phyloP scores from a whole-genome alignment of 1,284 basidiomycete genomes.

The Rhodotorula sp. region DNA sequence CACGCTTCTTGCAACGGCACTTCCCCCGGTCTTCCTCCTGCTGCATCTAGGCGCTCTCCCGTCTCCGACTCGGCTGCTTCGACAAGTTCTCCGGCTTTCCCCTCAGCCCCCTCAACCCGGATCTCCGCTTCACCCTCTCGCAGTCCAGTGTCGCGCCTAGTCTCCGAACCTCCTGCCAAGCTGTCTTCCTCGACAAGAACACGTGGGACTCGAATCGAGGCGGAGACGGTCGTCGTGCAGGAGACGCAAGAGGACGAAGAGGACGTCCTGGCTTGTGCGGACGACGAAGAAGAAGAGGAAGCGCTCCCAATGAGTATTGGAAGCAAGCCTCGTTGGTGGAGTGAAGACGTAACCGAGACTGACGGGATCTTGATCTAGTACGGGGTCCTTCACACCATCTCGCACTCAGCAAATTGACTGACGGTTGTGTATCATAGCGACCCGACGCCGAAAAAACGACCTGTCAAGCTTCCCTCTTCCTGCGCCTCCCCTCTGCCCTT shows the following conservation, averaged over 20 bases:
- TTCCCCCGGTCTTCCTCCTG: too few relatives aligned
- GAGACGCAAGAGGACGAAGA: constrained; percentile 9
- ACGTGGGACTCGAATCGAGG: background rate
- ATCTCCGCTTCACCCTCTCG: background rate
- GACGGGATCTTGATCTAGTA: constrained; percentile 35
- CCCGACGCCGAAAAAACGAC: constrained; percentile 33
- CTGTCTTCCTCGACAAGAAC: background rate
- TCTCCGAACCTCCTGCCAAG: too few relatives aligned
- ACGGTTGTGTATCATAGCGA: constrained; percentile 5
- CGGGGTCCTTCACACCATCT: too few relatives aligned
- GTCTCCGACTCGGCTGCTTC: background rate
- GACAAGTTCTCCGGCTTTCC: too few relatives aligned
- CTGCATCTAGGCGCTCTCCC: background rate
- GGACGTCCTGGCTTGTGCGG: background rate
- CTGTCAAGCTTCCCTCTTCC: constrained; percentile 1
- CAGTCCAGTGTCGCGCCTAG: too few relatives aligned
- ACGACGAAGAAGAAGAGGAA: background rate
- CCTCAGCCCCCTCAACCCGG: background rate
- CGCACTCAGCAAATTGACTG: background rate
- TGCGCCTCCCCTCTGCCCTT: background rate
- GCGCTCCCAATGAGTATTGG: too few relatives aligned
- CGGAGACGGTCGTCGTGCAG: background rate
- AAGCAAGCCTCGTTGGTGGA: background rate
- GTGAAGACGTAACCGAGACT: constrained; percentile 16
- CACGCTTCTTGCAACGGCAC: background rate